A percentile compares a stretch with the other conserved stretches of the same genome.
Evolutionary conservation across 2,329 filamentous ascomycete species (phyloP).

Genomic region (Ceratocystis harringtonii): DNA sequence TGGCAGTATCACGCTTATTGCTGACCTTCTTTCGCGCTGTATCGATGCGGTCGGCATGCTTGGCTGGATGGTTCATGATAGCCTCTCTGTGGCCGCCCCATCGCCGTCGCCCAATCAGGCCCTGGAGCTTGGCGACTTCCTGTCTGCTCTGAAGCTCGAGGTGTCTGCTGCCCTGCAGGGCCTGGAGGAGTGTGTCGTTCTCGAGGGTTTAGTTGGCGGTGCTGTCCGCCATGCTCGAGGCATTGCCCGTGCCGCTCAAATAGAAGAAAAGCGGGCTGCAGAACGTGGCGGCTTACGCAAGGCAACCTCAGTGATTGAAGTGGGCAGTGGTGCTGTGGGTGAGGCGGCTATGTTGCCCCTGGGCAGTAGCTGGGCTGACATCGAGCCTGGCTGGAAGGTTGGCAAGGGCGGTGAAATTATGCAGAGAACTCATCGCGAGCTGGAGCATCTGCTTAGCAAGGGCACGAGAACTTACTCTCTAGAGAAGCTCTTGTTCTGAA

Average conservation of each 20-base stretch:
- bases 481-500: slow-evolving; percentile 54
- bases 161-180: slow-evolving; percentile 57
- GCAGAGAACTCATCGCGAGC: slow-evolving; percentile 54
- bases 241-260: slow-evolving; percentile 20
- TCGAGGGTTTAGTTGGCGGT: slow-evolving; percentile 50
- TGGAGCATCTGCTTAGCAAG: slow-evolving; percentile 62
- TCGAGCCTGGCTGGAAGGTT: slow-evolving; percentile 36
- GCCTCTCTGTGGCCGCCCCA: not conserved
- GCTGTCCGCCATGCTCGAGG: slow-evolving; percentile 45
- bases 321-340: not conserved
- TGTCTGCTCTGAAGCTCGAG: slow-evolving; percentile 51
- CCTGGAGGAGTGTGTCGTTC: slow-evolving; percentile 50
- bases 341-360: slow-evolving; percentile 45
- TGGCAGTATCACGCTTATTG: slow-evolving; percentile 54
- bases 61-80: slow-evolving; percentile 53
- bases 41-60: slow-evolving; percentile 61
- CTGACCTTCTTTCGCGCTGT: slow-evolving; percentile 55
- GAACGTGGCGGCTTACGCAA: slow-evolving; percentile 3
- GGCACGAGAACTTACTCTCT: slow-evolving; percentile 71
- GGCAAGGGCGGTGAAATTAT: slow-evolving; percentile 55
- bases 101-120: slow-evolving; percentile 33
- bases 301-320: not conserved
- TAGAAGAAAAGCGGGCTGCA: not conserved
- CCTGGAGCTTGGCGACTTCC: slow-evolving; percentile 45
- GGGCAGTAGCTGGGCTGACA: slow-evolving; percentile 36